Percentiles rank a stretch among this genome's conserved stretches.
Conservation (phyloP, 805 yeast species). For the Yamadazyma tumulicola region DNA sequence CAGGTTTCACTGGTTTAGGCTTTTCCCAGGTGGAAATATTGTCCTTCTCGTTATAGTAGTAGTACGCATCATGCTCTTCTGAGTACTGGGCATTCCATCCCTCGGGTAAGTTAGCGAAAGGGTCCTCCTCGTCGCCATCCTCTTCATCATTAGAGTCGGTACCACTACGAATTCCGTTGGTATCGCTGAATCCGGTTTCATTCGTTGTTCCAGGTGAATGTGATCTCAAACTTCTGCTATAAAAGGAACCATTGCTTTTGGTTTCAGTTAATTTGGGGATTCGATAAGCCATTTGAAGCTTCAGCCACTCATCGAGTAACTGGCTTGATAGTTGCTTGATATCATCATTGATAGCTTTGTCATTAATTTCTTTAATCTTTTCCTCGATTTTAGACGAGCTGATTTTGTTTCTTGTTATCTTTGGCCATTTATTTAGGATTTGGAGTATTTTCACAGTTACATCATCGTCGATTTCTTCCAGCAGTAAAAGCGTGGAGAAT, state of each 20-base stretch:
- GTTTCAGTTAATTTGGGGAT: conserved; percentile 60
- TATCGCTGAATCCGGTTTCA: not conserved
- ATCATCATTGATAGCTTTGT: conserved; percentile 19
- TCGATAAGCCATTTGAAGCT: conserved; percentile 75
- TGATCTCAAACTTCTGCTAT: conserved; percentile 21
- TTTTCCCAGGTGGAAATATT: conserved; percentile 57
- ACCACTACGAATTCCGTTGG: conserved; percentile 1
- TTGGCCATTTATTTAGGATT: conserved; percentile 51
- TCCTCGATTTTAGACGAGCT: conserved; percentile 69
- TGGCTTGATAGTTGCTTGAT: conserved; percentile 35
- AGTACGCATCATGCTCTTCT: conserved; percentile 39
- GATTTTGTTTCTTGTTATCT: conserved; percentile 73
- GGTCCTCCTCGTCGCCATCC: conserved; percentile 5
- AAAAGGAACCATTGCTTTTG: conserved; percentile 11
- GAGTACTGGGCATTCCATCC: conserved; percentile 67
- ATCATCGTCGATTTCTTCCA: conserved; percentile 23
- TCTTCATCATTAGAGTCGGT: conserved; percentile 2
- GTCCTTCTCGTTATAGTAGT: conserved; percentile 52
- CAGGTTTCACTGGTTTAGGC: conserved; percentile 30
- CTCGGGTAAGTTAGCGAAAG: conserved; percentile 44
- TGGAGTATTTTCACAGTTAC: conserved; percentile 49
- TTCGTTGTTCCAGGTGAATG: conserved; percentile 9
- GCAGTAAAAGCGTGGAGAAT: conserved; percentile 56
- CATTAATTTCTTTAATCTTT: conserved; percentile 45
- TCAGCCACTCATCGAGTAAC: conserved; percentile 66